These are phyloP conservation scores for Hanseniaspora pseudoguilliermondii DNA, from an alignment of 805 yeast species.

Conservation along the genomic window DNA sequence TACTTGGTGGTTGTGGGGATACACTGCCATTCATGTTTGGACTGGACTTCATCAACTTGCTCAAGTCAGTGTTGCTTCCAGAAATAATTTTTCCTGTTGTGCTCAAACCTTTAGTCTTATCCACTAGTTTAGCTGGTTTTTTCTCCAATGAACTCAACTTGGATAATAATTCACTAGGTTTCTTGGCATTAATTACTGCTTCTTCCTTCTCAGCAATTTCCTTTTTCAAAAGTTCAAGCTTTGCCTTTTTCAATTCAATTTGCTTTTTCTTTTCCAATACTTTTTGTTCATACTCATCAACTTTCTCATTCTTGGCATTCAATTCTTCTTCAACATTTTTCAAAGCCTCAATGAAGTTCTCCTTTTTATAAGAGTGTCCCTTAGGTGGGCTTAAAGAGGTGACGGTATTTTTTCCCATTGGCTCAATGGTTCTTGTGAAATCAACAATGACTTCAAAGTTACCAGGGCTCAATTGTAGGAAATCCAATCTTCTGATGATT, in stretches of 20 bases:
- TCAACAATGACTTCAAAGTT: constrained; percentile 15
- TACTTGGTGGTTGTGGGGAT: background rate
- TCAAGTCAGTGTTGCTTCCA: background rate
- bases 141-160: background rate
- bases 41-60: background rate
- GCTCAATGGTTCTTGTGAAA: background rate
- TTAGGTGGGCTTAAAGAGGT: background rate
- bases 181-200: background rate
- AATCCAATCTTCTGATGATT: constrained; percentile 4
- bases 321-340: constrained; percentile 13
- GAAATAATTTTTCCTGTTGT: background rate
- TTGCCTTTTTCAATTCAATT: constrained; percentile 6
- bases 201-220: background rate
- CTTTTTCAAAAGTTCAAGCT: background rate
- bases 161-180: background rate
- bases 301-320: constrained; percentile 18
- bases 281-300: constrained; percentile 18
- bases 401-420: background rate
- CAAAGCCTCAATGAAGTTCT: constrained; percentile 15
- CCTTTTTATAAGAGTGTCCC: constrained; percentile 21
- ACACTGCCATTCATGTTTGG: background rate
- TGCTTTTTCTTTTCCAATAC: constrained; percentile 5
- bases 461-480: background rate
- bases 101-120: background rate
- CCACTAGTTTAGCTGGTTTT: background rate